These are phyloP conservation scores for Nakazawaea wickerhamii DNA, from an alignment of 805 yeast species.

Conservation along the genomic window DNA sequence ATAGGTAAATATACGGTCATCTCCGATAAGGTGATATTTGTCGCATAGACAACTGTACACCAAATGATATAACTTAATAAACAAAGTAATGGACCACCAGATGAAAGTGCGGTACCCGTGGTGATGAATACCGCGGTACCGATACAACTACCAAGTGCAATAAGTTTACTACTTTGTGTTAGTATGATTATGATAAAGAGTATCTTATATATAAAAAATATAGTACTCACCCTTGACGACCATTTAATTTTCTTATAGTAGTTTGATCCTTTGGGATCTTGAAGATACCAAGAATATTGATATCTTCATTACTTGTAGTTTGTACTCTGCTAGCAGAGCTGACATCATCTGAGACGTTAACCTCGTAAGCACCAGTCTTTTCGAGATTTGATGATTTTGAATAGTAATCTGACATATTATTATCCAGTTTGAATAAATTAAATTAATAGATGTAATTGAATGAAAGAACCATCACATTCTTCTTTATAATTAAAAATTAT, in stretches of 20 bases:
- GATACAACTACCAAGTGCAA: conserved; percentile 77
- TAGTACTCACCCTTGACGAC: conserved; percentile 10
- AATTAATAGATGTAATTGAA: background rate
- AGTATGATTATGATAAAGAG: background rate
- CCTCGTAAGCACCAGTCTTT: conserved; percentile 1
- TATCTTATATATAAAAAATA: too few species aligned
- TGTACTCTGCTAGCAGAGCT: background rate
- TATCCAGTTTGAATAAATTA: background rate
- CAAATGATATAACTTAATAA: conserved; percentile 62
- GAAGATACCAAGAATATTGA: conserved; percentile 10
- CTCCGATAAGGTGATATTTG: conserved; percentile 72
- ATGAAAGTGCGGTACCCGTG: conserved; percentile 56
- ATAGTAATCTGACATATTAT: background rate
- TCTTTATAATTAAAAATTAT: too few species aligned
- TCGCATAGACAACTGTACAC: conserved; percentile 63
- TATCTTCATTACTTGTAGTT: conserved; percentile 1
- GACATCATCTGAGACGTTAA: background rate
- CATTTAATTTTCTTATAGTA: conserved; percentile 7
- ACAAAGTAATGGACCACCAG: conserved; percentile 68
- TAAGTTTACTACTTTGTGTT: conserved; percentile 32
- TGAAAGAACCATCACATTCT: background rate
- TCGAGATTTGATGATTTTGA: conserved; percentile 1
- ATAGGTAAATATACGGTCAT: conserved; percentile 74
- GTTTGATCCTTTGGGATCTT: conserved; percentile 10
- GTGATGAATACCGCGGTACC: conserved; percentile 78